Conservation (phyloP, 2,329 filamentous ascomycete genomes). For the Fusarium scirpi region DNA sequence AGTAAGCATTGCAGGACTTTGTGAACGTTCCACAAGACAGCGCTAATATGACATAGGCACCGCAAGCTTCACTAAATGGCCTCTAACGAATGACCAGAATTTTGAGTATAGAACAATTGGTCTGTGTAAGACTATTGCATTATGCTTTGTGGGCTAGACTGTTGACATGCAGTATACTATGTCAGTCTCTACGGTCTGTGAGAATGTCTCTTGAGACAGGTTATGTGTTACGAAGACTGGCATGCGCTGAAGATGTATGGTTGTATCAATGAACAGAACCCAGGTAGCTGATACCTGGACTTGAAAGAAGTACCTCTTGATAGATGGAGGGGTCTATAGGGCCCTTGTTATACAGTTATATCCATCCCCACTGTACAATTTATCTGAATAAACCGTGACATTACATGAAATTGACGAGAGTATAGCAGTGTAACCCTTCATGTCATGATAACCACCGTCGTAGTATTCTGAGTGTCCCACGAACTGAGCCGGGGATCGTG, state of each 20-base stretch:
- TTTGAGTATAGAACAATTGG: neutral
- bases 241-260: neutral
- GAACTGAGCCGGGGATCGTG: neutral
- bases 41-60: conserved; percentile 38
- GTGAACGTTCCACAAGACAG: neutral
- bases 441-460: neutral
- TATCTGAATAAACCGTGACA: neutral
- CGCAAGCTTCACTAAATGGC: conserved; percentile 32
- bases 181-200: neutral
- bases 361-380: neutral
- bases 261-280: neutral
- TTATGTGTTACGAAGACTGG: neutral
- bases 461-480: neutral
- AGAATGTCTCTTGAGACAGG: neutral
- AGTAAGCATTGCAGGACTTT: conserved; percentile 60
- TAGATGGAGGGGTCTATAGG: neutral
- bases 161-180: neutral
- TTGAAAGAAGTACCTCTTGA: conserved; percentile 7
- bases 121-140: neutral
- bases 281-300: neutral
- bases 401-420: neutral
- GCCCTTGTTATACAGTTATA: conserved; percentile 3
- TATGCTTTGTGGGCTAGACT: neutral
- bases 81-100: neutral
- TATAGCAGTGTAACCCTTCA: neutral